Conservation (phyloP, 345 rosid species). For the Durio zibethinus region DNA sequence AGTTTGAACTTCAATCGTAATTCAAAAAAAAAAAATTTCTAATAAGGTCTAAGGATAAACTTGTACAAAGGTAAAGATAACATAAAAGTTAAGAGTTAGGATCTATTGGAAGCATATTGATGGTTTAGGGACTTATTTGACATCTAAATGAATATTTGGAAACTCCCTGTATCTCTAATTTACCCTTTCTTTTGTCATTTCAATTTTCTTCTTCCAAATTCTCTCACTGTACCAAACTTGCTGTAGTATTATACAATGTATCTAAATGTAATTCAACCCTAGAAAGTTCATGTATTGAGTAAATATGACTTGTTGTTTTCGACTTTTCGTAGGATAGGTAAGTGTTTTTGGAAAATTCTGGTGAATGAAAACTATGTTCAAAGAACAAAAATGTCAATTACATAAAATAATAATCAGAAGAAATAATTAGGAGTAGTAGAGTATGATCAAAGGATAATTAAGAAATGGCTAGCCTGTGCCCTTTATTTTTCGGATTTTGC, state of each 20-base stretch:
- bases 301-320: not conserved
- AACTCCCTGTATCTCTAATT: not conserved
- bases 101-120: not conserved
- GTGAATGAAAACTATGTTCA: not conserved
- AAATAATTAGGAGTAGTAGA: too few species aligned
- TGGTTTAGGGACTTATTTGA: not conserved
- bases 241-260: too few species aligned
- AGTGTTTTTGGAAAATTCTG: not conserved
- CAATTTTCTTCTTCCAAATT: too few species aligned
- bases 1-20: too few species aligned
- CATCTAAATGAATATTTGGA: not conserved
- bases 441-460: not conserved
- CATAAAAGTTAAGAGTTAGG: not conserved
- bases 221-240: not conserved
- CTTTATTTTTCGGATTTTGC: too few species aligned
- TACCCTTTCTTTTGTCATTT: not conserved
- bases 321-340: not conserved
- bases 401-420: too few species aligned
- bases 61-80: not conserved
- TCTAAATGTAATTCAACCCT: too few species aligned
- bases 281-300: not conserved
- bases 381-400: not conserved
- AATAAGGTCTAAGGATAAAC: too few species aligned
- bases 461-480: not conserved
- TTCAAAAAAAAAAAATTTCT: too few species aligned